phyloP scores from a whole-genome alignment of 1,139 yeast genomes.

The Suhomyces choctaworum region DNA sequence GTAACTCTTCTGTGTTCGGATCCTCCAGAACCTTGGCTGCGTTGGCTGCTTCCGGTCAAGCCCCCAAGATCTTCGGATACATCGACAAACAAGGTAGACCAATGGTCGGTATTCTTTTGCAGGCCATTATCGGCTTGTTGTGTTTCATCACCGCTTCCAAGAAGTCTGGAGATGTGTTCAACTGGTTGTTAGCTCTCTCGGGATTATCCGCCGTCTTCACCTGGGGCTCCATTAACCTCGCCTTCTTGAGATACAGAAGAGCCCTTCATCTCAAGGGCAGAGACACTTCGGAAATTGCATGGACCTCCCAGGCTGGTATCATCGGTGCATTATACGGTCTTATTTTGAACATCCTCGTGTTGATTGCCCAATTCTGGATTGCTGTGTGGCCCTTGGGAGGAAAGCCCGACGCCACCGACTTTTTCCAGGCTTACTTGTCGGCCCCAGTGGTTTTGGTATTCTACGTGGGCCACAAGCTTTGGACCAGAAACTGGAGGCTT shows the following conservation, averaged over 20 bases:
- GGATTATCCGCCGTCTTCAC: conserved; percentile 41
- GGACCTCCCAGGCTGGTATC: conserved; percentile 35
- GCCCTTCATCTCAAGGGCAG: conserved; percentile 37
- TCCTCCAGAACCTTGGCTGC: conserved; percentile 83
- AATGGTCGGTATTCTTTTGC: conserved; percentile 58
- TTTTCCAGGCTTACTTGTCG: conserved; percentile 58
- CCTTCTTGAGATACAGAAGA: conserved; percentile 38
- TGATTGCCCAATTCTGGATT: conserved; percentile 45
- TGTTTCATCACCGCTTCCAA: conserved; percentile 42
- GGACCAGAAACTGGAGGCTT: conserved; percentile 45
- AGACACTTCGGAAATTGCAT: conserved; percentile 32
- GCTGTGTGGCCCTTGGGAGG: conserved; percentile 42
- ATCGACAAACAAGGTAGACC: conserved; percentile 79
- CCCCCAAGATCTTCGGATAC: conserved; percentile 72
- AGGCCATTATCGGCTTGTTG: conserved; percentile 44
- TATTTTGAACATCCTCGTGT: conserved; percentile 29
- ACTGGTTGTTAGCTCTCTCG: conserved; percentile 39
- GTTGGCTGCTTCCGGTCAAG: conserved; percentile 77
- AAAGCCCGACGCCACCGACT: conserved; percentile 35
- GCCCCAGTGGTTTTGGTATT: conserved; percentile 51
- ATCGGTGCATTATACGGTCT: conserved; percentile 35
- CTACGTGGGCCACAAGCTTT: conserved; percentile 53
- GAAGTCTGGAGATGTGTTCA: conserved; percentile 32
- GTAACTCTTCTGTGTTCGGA: conserved; percentile 56
- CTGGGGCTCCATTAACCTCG: conserved; percentile 40